phyloP scores from a whole-genome alignment of 2,329 filamentous ascomycete species.

The Alternaria panax region DNA sequence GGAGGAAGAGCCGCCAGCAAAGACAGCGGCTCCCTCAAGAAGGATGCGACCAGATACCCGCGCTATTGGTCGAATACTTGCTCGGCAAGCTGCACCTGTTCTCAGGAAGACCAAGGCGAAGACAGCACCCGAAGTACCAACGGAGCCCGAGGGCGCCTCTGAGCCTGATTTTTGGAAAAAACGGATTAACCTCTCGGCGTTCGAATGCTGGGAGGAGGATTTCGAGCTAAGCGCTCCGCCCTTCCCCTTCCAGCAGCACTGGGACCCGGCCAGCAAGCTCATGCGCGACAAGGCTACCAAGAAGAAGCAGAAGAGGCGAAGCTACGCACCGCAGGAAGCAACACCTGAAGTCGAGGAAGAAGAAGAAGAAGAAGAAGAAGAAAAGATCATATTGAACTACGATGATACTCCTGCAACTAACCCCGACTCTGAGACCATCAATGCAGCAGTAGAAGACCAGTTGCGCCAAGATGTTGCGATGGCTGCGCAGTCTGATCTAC shows the following conservation, averaged over 20 bases:
- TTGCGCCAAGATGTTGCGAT: slow-evolving; percentile 55
- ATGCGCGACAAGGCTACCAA: slow-evolving; percentile 66
- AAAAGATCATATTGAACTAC: slow-evolving; percentile 42
- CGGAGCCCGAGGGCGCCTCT: slow-evolving; percentile 43
- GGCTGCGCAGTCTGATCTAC: slow-evolving; percentile 65
- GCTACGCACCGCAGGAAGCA: slow-evolving; percentile 41
- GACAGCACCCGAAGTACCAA: slow-evolving; percentile 22
- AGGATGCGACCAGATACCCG: slow-evolving; percentile 36
- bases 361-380: slow-evolving; percentile 53
- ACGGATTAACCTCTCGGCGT: slow-evolving; percentile 76
- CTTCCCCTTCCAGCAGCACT: slow-evolving; percentile 88
- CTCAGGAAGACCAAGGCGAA: slow-evolving; percentile 32
- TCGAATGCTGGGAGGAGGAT: slow-evolving; percentile 76
- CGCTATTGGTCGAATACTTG: slow-evolving; percentile 42
- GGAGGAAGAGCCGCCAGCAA: slow-evolving; percentile 3
- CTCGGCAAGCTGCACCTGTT: slow-evolving; percentile 35
- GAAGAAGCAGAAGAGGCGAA: slow-evolving; percentile 60
- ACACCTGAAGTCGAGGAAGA: slow-evolving; percentile 54
- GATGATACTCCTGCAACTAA: slow-evolving; percentile 35
- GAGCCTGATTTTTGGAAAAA: slow-evolving; percentile 73
- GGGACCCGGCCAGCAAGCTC: slow-evolving; percentile 77
- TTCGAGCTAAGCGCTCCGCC: slow-evolving; percentile 74
- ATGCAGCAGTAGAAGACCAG: slow-evolving; percentile 39
- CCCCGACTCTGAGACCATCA: slow-evolving; percentile 30
- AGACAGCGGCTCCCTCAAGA: slow-evolving; percentile 24